Percentiles rank a stretch among this genome's conserved stretches.
These are phyloP conservation scores for Paraphoma sp. DNA, from an alignment of 2,329 filamentous ascomycete genomes.

Conservation along the genomic window DNA sequence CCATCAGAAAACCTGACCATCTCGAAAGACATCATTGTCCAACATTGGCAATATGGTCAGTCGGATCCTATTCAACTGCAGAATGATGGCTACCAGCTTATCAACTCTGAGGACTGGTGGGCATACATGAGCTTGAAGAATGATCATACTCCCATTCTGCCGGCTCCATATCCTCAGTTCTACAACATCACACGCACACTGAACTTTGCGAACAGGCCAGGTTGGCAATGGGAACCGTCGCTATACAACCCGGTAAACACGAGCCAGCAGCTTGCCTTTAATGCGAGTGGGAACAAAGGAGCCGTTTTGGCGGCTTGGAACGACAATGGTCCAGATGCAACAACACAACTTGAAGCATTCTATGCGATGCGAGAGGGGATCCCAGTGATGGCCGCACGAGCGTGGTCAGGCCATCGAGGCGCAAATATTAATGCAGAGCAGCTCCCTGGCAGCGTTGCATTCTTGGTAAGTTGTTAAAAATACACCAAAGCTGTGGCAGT, in stretches of 20 bases:
- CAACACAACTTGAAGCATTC: constrained; percentile 57
- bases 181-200: constrained; percentile 54
- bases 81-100: constrained; percentile 45
- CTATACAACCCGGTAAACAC: constrained; percentile 54
- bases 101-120: constrained; percentile 61
- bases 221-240: constrained; percentile 57
- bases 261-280: constrained; percentile 47
- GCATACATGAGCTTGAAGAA: constrained; percentile 64
- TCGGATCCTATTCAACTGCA: constrained; percentile 54
- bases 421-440: constrained; percentile 33
- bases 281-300: constrained; percentile 41
- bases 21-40: constrained; percentile 50
- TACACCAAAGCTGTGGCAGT: background rate
- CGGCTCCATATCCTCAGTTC: constrained; percentile 56
- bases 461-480: constrained; percentile 28
- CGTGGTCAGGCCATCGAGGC: constrained; percentile 53
- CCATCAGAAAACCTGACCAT: constrained; percentile 50
- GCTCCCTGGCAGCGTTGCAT: constrained; percentile 44
- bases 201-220: constrained; percentile 51
- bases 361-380: constrained; percentile 56
- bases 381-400: constrained; percentile 51
- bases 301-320: constrained; percentile 55
- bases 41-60: constrained; percentile 59
- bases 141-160: constrained; percentile 56
- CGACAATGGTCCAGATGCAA: constrained; percentile 57